Evolutionary conservation across 2,329 filamentous ascomycete species (phyloP), one percentile per base, ranked within the genome.

Genomic region (Cryoendolithus antarcticus): DNA sequence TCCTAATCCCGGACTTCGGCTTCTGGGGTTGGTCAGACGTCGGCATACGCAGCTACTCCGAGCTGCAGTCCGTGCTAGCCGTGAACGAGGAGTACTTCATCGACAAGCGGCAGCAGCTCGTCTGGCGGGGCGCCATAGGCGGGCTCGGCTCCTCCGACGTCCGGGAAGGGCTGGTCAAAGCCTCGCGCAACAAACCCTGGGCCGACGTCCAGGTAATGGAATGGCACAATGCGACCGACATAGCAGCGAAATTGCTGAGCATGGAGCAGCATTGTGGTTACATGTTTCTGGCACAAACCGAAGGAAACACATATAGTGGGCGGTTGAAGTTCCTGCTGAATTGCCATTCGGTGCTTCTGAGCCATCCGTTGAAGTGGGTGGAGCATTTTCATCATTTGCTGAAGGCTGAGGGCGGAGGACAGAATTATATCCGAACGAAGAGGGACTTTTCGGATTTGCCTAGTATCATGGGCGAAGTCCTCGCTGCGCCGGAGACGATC

Each of bases 1-100:
- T 69, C 67, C 52, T 71, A 13, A 69, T 71, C 57, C 68, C 69
- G 0, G 67, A 71, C 42, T 70, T 70, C 44, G 65, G 64, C 27
- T 69, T 66, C 52, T 70, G 64, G 63, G 58, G 61, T 8, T 67
- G 66, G 62, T 67, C 50, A 12, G 50, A 50, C 5, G 50, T 53
- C 2, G 48, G 37, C 36, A 37, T 48, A 4, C 48, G 41, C 7
- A 41, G 47, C 1, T 50, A 48, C 35, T 42, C 43, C 4, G 39
- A 43, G 13, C 37, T 45, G 30, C 48, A 49, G 28, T 30, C 38
- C 9, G 45, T 42, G 27, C 47, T 42, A n/a, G 37, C 44, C 12
- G 38, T 42, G 34, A 44, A 52, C 12, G 51, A 55, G 28, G 36
- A 40, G 2, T 40, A 40, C 9, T 36, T 55, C n/a, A 30, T 38